A percentile compares a stretch with the other conserved stretches of the same genome.
These are phyloP conservation scores for Inga leiocalycina DNA, from an alignment of 306 rosid species.

Conservation along the genomic window DNA sequence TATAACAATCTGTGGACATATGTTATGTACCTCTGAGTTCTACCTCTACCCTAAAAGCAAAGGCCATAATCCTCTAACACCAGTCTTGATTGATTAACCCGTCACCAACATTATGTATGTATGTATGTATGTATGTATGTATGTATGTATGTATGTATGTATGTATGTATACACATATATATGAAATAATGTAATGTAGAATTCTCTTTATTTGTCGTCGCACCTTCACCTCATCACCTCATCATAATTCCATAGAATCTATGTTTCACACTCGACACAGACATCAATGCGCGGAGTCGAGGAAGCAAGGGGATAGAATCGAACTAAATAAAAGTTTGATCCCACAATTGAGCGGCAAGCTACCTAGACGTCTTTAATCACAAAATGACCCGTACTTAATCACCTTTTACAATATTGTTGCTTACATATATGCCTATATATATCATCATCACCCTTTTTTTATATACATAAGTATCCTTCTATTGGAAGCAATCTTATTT, in stretches of 20 bases:
- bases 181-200: too few relatives aligned
- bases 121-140: not conserved
- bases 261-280: not conserved
- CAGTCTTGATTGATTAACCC: not conserved
- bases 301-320: not conserved
- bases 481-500: too few relatives aligned
- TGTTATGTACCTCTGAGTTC: not conserved
- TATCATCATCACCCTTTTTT: too few relatives aligned
- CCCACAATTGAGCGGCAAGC: not conserved
- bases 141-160: too few relatives aligned
- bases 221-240: not conserved
- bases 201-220: not conserved
- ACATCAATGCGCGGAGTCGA: not conserved
- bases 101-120: not conserved
- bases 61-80: not conserved
- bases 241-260: not conserved
- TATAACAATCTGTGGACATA: not conserved
- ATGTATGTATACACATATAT: not conserved
- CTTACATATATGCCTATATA: too few relatives aligned
- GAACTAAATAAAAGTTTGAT: not conserved
- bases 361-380: not conserved
- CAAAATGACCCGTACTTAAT: not conserved
- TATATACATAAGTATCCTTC: too few relatives aligned
- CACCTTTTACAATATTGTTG: not conserved
- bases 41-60: not conserved